These are phyloP conservation scores for Verbascum thapsus DNA, from an alignment of 257 asterid genomes.

Conservation along the genomic window DNA sequence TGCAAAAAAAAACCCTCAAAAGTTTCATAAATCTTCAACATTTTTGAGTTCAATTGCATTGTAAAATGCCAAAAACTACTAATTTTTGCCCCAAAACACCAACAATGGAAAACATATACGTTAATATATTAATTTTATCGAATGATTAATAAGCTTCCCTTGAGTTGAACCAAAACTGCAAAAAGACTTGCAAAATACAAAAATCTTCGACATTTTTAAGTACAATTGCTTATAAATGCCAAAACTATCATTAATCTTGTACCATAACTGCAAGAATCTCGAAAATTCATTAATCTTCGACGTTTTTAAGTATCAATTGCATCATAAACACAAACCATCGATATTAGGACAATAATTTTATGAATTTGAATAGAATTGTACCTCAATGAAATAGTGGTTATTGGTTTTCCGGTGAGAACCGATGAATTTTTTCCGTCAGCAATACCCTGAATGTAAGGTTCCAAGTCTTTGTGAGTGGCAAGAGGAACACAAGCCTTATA, in stretches of 20 bases:
- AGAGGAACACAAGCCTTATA: slow-evolving; percentile 73
- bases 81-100: no score
- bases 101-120: no score
- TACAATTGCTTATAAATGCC: no score
- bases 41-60: neutral
- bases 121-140: no score
- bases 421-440: slow-evolving; percentile 71
- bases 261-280: no score
- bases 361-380: slow-evolving; percentile 31
- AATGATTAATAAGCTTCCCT: no score
- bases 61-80: neutral
- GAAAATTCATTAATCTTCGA: no score
- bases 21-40: slow-evolving; percentile 2
- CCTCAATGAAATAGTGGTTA: slow-evolving; percentile 90
- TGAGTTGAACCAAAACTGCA: slow-evolving; percentile 96
- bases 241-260: no score
- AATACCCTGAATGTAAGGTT: slow-evolving; percentile 70
- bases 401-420: slow-evolving; percentile 71
- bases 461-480: slow-evolving; percentile 73
- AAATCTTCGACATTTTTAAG: no score
- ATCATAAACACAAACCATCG: neutral
- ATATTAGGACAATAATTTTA: neutral
- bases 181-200: no score
- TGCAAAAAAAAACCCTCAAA: slow-evolving; percentile 45
- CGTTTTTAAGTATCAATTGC: no score